These are phyloP conservation scores for Hypoxylon rickii DNA, from an alignment of 495 filamentous ascomycete species.

Conservation along the genomic window DNA sequence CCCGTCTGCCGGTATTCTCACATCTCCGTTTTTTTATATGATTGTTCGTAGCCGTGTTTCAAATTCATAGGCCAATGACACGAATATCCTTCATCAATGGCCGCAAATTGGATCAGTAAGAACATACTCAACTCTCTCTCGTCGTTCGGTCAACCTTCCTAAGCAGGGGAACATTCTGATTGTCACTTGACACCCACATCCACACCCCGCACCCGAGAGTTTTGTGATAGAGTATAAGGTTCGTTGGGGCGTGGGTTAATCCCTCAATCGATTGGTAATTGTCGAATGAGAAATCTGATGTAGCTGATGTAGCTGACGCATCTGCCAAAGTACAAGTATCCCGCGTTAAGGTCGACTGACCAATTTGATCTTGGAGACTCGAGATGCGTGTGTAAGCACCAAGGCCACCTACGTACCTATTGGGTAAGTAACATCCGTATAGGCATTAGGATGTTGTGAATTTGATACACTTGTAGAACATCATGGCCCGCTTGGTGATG, in stretches of 20 bases:
- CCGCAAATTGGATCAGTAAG: neutral
- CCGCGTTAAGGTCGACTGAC: conserved; percentile 4
- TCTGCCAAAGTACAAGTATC: conserved; percentile 5
- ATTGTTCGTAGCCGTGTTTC: conserved; percentile 1
- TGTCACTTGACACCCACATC: conserved; percentile 30
- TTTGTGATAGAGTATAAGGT: neutral
- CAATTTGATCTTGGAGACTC: neutral
- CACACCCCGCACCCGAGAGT: neutral
- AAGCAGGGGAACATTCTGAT: neutral
- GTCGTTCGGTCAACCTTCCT: conserved; percentile 13
- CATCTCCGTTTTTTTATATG: conserved; percentile 3
- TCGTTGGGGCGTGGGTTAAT: neutral
- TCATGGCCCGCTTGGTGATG: conserved; percentile 17
- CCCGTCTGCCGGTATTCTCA: conserved; percentile 1
- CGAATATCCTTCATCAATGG: conserved; percentile 6
- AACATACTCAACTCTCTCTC: conserved; percentile 1
- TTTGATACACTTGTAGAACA: neutral
- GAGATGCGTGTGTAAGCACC: no score
- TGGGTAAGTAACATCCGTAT: no score
- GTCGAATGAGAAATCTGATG: conserved; percentile 11
- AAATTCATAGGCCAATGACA: conserved; percentile 4
- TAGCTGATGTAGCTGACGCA: conserved; percentile 14
- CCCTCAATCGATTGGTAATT: conserved; percentile 12
- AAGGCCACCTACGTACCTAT: no score
- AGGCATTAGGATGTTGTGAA: no score